phyloP scores from a whole-genome alignment of 2,329 filamentous ascomycete genomes.

The Beauveria australis region DNA sequence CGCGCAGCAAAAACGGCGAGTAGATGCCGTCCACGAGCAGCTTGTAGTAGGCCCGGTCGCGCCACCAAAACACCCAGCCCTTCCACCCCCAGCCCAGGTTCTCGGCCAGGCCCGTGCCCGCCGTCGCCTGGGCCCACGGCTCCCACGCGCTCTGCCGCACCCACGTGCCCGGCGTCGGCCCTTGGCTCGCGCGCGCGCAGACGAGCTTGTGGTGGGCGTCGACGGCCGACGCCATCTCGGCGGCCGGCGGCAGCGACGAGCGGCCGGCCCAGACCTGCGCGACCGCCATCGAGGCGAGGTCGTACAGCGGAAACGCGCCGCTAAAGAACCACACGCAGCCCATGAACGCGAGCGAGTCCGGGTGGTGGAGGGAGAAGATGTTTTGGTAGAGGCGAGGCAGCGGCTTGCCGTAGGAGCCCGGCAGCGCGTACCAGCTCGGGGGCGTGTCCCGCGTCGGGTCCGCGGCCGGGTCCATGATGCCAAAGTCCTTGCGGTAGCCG shows the following conservation, averaged over 20 bases:
- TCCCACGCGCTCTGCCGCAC: conserved; percentile 28
- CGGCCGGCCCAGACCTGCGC: conserved; percentile 35
- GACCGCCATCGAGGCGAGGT: conserved; percentile 35
- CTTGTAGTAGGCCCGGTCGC: conserved; percentile 28
- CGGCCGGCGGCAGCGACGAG: conserved; percentile 25
- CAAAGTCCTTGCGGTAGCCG: conserved; percentile 24
- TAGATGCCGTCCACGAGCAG: conserved; percentile 30
- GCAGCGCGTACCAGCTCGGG: conserved; percentile 16
- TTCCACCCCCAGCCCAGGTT: conserved; percentile 32
- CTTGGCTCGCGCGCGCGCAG: conserved; percentile 19
- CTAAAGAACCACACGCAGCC: conserved; percentile 28
- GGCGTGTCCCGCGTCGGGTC: conserved; percentile 20
- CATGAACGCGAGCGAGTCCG: conserved; percentile 36
- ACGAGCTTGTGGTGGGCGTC: conserved; percentile 26
- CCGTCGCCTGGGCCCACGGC: conserved; percentile 31
- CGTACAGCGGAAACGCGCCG: conserved; percentile 28
- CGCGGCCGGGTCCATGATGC: conserved; percentile 19
- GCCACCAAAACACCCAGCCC: conserved; percentile 34
- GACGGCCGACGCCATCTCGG: conserved; percentile 29
- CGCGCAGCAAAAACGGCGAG: conserved; percentile 31
- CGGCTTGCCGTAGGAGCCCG: conserved; percentile 20
- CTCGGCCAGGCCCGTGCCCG: conserved; percentile 31
- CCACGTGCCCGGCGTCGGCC: conserved; percentile 20
- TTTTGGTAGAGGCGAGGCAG: conserved; percentile 34
- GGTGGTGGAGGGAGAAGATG: conserved; percentile 33